These are phyloP conservation scores for Globisporangium paroecandrum DNA, from an alignment of 352 stramenopile species.

Conservation along the genomic window DNA sequence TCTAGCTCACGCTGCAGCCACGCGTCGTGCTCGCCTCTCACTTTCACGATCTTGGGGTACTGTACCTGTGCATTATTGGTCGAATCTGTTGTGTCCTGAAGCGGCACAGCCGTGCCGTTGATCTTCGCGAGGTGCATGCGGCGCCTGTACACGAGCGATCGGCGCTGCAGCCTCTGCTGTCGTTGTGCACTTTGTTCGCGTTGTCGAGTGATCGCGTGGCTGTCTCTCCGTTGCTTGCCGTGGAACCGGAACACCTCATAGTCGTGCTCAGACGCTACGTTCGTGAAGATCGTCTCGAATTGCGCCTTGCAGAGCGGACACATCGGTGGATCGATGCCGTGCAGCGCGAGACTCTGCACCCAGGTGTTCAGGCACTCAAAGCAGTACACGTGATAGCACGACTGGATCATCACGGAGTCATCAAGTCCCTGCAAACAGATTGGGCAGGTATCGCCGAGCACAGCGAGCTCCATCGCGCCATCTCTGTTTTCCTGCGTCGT, in stretches of 20 bases:
- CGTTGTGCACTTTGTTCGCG: slow-evolving; percentile 15
- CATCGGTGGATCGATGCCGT: slow-evolving; percentile 44
- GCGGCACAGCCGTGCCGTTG: slow-evolving; percentile 27
- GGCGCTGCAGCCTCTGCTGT: slow-evolving; percentile 22
- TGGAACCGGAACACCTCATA: slow-evolving; percentile 56
- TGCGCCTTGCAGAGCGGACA: slow-evolving; percentile 69
- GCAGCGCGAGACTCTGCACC: slow-evolving; percentile 51
- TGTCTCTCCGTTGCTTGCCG: slow-evolving; percentile 18
- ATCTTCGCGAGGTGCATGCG: slow-evolving; percentile 50
- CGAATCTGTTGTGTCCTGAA: neutral
- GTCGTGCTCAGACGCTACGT: slow-evolving; percentile 64
- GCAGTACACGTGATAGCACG: slow-evolving; percentile 76
- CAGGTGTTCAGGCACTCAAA: slow-evolving; percentile 63
- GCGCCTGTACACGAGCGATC: slow-evolving; percentile 56
- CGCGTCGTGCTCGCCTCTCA: slow-evolving; percentile 46
- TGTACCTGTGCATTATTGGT: neutral
- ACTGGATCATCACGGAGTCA: slow-evolving; percentile 55
- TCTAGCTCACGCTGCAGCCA: slow-evolving; percentile 65
- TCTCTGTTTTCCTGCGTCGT: slow-evolving; percentile 20
- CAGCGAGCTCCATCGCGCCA: slow-evolving; percentile 36
- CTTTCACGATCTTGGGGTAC: slow-evolving; percentile 45
- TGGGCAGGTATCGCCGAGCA: slow-evolving; percentile 62
- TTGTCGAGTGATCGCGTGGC: slow-evolving; percentile 13
- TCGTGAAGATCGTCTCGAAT: slow-evolving; percentile 54
- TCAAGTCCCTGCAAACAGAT: slow-evolving; percentile 64